phyloP scores from a whole-genome alignment of 495 filamentous ascomycete species.

The Neurospora sp. region DNA sequence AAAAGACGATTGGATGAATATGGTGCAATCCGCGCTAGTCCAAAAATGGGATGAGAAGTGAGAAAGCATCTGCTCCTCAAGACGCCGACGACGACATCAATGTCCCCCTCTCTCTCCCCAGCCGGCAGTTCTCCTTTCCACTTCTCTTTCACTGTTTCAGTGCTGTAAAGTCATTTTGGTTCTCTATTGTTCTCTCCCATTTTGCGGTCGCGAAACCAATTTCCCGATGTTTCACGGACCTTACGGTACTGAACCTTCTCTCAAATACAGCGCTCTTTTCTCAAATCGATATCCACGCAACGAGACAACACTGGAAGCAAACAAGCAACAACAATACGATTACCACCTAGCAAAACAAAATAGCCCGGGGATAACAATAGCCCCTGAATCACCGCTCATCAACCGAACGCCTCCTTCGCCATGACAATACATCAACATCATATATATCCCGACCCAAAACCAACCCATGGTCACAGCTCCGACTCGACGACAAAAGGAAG shows the following conservation, averaged over 20 bases:
- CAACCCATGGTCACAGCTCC: background rate
- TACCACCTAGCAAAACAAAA: background rate
- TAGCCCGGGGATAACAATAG: background rate
- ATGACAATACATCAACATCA: background rate
- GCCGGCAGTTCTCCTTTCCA: background rate
- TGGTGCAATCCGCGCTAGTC: slow-evolving; percentile 28
- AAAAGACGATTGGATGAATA: slow-evolving; percentile 12
- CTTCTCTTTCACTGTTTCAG: background rate
- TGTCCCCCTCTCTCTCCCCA: background rate
- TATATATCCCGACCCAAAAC: background rate
- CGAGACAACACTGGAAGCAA: background rate
- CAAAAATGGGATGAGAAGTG: slow-evolving; percentile 7
- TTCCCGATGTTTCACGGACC: background rate
- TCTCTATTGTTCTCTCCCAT: background rate
- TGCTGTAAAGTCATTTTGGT: background rate
- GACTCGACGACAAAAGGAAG: background rate
- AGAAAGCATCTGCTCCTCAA: slow-evolving; percentile 8
- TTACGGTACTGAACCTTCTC: background rate
- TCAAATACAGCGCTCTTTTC: slow-evolving; percentile 1
- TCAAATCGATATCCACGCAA: background rate
- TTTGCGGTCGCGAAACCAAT: background rate
- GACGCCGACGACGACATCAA: slow-evolving; percentile 17
- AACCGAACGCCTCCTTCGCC: background rate
- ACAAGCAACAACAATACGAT: background rate
- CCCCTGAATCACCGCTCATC: background rate